Evolutionary conservation across 1,139 yeast genomes (phyloP).

Genomic region (Geotrichum histeridarum): DNA sequence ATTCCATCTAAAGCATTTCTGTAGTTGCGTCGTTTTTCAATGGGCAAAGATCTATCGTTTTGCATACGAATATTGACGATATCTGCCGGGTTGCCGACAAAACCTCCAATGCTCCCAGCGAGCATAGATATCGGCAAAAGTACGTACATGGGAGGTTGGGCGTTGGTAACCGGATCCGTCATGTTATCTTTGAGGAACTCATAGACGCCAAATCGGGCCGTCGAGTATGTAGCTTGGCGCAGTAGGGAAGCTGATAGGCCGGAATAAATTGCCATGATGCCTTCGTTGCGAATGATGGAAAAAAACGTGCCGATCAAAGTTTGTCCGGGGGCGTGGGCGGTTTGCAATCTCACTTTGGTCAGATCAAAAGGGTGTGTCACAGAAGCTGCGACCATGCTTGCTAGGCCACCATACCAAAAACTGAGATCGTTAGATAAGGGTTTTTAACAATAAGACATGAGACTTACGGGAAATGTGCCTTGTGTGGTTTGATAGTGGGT

Average conservation of each 20-base stretch:
- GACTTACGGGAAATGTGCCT: conserved; percentile 26
- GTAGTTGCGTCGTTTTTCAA: conserved; percentile 65
- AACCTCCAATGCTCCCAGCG: conserved; percentile 78
- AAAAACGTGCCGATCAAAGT: conserved; percentile 56
- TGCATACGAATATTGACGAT: conserved; percentile 89
- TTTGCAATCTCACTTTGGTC: conserved; percentile 80
- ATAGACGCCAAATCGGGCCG: conserved; percentile 79
- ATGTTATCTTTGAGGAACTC: conserved; percentile 59
- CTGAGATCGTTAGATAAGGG: conserved; percentile 25
- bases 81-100: conserved; percentile 84
- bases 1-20: conserved; percentile 76
- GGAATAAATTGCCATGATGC: conserved; percentile 62
- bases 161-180: conserved; percentile 24
- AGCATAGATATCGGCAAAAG: conserved; percentile 75
- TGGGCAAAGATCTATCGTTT: conserved; percentile 69
- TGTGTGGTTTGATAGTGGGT: not conserved
- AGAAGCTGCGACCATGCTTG: conserved; percentile 42
- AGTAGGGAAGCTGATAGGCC: conserved; percentile 78
- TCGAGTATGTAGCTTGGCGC: conserved; percentile 84
- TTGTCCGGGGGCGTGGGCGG: conserved; percentile 55
- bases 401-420: conserved; percentile 55
- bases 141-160: conserved; percentile 44
- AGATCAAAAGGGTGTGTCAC: conserved; percentile 67
- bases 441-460: not conserved
- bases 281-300: conserved; percentile 59